These are phyloP conservation scores for Candida sp. DNA, from an alignment of 1,139 yeast species.

Conservation along the genomic window DNA sequence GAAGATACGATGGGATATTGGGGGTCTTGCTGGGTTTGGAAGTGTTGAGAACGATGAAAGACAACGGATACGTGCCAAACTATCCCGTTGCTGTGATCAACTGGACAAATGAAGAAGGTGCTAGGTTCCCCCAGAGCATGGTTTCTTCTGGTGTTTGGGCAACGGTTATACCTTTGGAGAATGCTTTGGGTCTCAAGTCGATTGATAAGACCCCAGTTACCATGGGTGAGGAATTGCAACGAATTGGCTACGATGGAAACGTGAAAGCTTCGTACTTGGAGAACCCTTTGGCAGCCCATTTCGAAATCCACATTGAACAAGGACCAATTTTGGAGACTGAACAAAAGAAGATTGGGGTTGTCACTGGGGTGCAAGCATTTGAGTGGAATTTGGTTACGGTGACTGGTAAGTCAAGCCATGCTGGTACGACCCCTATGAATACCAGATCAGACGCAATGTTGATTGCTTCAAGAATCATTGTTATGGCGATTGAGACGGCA, in stretches of 20 bases:
- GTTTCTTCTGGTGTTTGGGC: conserved; percentile 76
- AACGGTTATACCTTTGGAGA: conserved; percentile 48
- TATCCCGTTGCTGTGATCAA: conserved; percentile 67
- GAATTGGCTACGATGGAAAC: conserved; percentile 67
- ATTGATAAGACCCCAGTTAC: conserved; percentile 56
- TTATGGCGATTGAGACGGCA: conserved; percentile 61
- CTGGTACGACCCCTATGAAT: conserved; percentile 76
- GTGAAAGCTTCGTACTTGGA: conserved; percentile 47
- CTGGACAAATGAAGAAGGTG: conserved; percentile 86
- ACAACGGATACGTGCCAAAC: conserved; percentile 58
- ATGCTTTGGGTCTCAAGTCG: conserved; percentile 54
- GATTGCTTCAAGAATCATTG: conserved; percentile 60
- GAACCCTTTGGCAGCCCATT: conserved; percentile 69
- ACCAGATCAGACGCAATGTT: conserved; percentile 66
- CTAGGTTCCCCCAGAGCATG: conserved; percentile 69
- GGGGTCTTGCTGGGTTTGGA: conserved; percentile 75
- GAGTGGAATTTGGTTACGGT: conserved; percentile 62
- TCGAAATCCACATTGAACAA: conserved; percentile 78
- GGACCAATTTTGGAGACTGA: conserved; percentile 70
- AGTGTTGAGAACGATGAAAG: conserved; percentile 66
- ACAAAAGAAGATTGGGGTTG: conserved; percentile 63
- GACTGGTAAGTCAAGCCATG: conserved; percentile 67
- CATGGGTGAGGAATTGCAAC: conserved; percentile 56
- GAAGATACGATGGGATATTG: conserved; percentile 72
- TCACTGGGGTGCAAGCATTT: conserved; percentile 70